Conservation (phyloP, 768 basidiomycete species). For the Cyathus striatus region DNA sequence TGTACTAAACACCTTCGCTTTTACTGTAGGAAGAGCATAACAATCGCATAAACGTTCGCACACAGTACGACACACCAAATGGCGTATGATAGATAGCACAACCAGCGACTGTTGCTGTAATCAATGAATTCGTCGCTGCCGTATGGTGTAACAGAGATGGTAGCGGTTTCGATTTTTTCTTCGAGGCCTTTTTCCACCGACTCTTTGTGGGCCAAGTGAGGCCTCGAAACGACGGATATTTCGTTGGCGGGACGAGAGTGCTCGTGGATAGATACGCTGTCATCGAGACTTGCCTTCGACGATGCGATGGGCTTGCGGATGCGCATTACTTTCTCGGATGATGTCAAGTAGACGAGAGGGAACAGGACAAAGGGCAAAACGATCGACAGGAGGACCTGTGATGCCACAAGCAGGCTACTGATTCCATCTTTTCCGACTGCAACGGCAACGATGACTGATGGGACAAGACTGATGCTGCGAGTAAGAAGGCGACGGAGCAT, state of each 20-base stretch:
- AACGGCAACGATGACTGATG: slow-evolving; percentile 63
- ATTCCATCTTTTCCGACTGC: slow-evolving; percentile 62
- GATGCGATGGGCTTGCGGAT: too few relatives aligned
- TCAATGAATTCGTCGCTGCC: too few relatives aligned
- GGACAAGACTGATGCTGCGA: slow-evolving; percentile 63
- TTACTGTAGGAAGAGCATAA: slow-evolving; percentile 29
- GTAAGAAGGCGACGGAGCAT: slow-evolving; percentile 66
- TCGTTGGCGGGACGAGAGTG: too few relatives aligned
- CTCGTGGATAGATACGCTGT: too few relatives aligned
- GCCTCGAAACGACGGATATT: too few relatives aligned
- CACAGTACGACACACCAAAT: slow-evolving; percentile 42
- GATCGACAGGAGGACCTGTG: slow-evolving; percentile 72
- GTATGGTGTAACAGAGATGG: too few relatives aligned
- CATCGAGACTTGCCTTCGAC: too few relatives aligned
- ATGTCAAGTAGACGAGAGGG: slow-evolving; percentile 65
- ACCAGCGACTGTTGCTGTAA: slow-evolving; percentile 31
- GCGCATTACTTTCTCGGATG: too few relatives aligned
- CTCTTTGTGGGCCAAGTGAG: too few relatives aligned
- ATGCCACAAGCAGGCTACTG: slow-evolving; percentile 64
- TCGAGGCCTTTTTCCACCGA: too few relatives aligned
- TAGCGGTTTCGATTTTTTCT: too few relatives aligned
- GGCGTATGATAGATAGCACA: slow-evolving; percentile 37
- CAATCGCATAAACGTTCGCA: slow-evolving; percentile 51
- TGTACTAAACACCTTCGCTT: too few relatives aligned
- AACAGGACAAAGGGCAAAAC: slow-evolving; percentile 72